Evolutionary conservation across 495 filamentous ascomycete species (phyloP).

Genomic region (Talaromyces thailandensis): DNA sequence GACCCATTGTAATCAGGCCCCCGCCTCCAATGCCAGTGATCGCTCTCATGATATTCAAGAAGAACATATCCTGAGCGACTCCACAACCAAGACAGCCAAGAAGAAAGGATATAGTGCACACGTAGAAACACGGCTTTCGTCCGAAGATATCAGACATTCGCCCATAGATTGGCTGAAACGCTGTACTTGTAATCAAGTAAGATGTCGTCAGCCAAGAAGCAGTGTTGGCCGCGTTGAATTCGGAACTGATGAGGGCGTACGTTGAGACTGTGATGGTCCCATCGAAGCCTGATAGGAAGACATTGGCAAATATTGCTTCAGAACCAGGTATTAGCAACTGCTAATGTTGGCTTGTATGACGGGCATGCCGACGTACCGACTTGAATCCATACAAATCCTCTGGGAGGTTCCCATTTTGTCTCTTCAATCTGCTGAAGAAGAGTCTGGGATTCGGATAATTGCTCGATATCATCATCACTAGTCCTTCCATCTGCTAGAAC

Average conservation of each 20-base stretch:
- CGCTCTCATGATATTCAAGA: conserved; percentile 71
- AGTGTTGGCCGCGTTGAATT: conserved; percentile 54
- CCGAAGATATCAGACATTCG: conserved; percentile 39
- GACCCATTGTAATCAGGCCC: conserved; percentile 54
- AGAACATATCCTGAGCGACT: conserved; percentile 40
- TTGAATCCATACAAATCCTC: conserved; percentile 37
- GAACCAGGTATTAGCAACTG: conserved; percentile 10
- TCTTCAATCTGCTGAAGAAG: conserved; percentile 24
- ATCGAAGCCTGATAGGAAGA: conserved; percentile 58
- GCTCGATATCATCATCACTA: conserved; percentile 5
- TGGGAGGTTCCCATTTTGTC: conserved; percentile 26
- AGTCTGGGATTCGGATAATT: conserved; percentile 23
- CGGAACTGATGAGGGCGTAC: conserved; percentile 59
- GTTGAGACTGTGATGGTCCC: conserved; percentile 59
- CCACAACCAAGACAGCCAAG: conserved; percentile 38
- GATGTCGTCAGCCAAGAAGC: conserved; percentile 60
- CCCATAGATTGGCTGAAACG: conserved; percentile 48
- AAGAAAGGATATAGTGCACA: conserved; percentile 34
- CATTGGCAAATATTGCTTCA: conserved; percentile 48
- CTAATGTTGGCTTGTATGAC: background rate
- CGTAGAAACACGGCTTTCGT: conserved; percentile 31
- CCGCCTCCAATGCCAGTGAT: conserved; percentile 60
- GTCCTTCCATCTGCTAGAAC: background rate
- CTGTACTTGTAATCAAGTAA: conserved; percentile 53
- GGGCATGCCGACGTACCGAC: conserved; percentile 20